Evolutionary conservation across 139 green algal genomes (phyloP).

Genomic region (Chlorella sp.): DNA sequence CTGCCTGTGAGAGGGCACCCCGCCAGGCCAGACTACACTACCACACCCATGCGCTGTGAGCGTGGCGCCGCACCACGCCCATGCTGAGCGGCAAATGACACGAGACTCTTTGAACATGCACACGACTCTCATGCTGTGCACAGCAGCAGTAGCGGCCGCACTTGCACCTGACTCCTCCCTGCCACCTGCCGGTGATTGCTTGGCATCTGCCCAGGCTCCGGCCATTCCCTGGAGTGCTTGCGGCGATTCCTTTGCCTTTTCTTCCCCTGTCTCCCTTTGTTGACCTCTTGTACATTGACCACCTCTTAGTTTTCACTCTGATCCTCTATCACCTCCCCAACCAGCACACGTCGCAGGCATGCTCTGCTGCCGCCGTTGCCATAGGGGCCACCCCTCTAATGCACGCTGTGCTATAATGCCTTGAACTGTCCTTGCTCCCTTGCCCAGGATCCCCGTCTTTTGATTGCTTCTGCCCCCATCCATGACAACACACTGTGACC

Average conservation of each 20-base stretch:
- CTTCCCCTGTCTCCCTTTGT: neutral
- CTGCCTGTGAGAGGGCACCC: neutral
- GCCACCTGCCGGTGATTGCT: neutral
- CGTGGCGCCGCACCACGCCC: no score
- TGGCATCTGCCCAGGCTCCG: no score
- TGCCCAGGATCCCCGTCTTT: neutral
- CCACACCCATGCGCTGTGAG: no score
- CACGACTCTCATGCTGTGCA: neutral
- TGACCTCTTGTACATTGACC: neutral
- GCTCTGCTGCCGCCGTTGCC: neutral
- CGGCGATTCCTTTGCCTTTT: neutral
- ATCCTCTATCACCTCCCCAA: no score
- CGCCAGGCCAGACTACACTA: no score
- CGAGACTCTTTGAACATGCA: neutral
- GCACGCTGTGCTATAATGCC: neutral
- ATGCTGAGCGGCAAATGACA: no score
- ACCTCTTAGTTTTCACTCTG: neutral
- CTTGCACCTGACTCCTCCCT: neutral
- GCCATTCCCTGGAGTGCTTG: neutral
- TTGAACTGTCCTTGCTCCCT: neutral
- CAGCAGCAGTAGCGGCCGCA: neutral
- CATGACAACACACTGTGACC: neutral
- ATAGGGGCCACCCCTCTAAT: neutral
- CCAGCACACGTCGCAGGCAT: neutral
- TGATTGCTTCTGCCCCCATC: slow-evolving; percentile 11